Evolutionary conservation across 2,329 filamentous ascomycete genomes (phyloP).

Genomic region (Blastomyces gilchristii): DNA sequence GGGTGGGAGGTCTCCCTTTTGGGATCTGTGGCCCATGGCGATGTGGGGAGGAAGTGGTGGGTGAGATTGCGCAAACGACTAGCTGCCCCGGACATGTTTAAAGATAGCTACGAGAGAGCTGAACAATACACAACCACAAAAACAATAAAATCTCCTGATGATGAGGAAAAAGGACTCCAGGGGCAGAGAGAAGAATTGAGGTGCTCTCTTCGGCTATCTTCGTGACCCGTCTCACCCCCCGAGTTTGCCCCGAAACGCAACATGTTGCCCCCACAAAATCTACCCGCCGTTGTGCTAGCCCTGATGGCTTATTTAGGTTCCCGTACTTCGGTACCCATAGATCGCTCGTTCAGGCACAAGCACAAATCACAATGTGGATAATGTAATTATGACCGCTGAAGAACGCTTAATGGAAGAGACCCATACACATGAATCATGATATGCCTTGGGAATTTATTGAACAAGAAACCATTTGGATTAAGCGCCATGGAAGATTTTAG

Average conservation of each 20-base stretch:
- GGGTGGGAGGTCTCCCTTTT: constrained; percentile 20
- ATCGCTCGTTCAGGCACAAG: not conserved
- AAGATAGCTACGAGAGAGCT: not conserved
- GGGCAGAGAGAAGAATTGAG: not conserved
- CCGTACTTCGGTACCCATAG: not conserved
- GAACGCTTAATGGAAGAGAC: not conserved
- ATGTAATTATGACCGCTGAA: not conserved
- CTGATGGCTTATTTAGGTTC: not conserved
- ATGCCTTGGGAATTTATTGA: constrained; percentile 7
- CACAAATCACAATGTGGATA: not conserved
- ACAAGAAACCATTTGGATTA: constrained; percentile 34
- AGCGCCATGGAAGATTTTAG: constrained; percentile 34
- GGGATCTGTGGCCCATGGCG: constrained; percentile 18
- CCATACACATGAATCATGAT: not conserved
- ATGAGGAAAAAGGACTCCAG: not conserved
- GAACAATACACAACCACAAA: not conserved
- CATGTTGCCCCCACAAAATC: not conserved
- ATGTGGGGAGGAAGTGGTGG: constrained; percentile 22
- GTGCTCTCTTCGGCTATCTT: not conserved
- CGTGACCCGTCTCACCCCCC: not conserved
- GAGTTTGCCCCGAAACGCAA: not conserved
- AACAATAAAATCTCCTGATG: not conserved
- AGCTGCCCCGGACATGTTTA: constrained; percentile 22
- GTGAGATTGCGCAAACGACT: constrained; percentile 23
- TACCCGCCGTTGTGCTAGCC: not conserved